Base-by-base conservation (phyloP, 345 rosid genomes). In the Nephelium lappaceum region DNA sequence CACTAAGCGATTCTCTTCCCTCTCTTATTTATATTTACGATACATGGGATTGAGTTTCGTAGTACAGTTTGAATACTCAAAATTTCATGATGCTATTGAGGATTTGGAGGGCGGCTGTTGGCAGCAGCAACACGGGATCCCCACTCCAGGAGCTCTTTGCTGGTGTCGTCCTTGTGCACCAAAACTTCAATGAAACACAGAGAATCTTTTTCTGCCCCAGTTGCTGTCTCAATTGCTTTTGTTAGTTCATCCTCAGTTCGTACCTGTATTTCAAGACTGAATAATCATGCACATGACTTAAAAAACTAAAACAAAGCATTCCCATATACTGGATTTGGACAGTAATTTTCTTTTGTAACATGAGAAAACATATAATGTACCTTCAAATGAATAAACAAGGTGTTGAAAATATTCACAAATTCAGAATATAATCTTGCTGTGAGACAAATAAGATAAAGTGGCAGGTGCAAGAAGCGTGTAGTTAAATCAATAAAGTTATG, bases 141-240 rank as follows among this genome's bases (percentile, higher is more conserved):
- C 95, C 95, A 91, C 84, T 91, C 95, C 65, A 91, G 88, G 36
- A 91, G 81, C 90, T 91, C 95, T 87, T 91, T 91, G 85, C 95
- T 91, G 7, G 95, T 91, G 76, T 91, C 95, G 45, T 91, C 95
- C 85, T 87, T 91, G 73, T 91, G 95, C 83, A 85, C 88, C 18
- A 88, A 6, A 31, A 86, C 86, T 83, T 91, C 95, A 38, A 91
- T 89, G 83, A 91, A 91, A 72, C 95, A 91, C 41, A 91, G 68
- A 11, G 88, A 81, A 78, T 88, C 89, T 69, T 85, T 88, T 31
- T 89, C 75, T 1, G 62, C 86, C 47, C 86, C 92, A 0, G 76
- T 88, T 43, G 85, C 92, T 45, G 77, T 78, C 0, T 81, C 83
- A 2, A 88, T 86, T 41, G 93, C 89, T 18, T 80, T 88, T 11